A percentile compares a stretch with the other conserved stretches of the same genome.
phyloP scores from a whole-genome alignment of 306 rosid genomes.

The Lathyrus aphaca region DNA sequence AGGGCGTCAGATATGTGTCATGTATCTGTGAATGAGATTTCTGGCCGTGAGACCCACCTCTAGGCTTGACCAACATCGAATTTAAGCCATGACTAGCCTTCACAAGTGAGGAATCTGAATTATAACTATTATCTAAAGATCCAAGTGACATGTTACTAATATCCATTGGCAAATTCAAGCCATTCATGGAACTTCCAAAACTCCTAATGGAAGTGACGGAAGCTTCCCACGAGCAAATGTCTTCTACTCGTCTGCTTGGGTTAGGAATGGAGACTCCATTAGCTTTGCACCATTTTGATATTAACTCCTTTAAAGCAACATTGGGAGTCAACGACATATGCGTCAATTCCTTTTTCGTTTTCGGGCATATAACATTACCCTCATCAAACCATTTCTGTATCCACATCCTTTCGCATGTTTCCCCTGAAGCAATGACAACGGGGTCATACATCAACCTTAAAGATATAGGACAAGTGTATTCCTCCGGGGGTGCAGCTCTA shows the following conservation, averaged over 20 bases:
- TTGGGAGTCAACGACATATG: conserved; percentile 69
- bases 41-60: conserved; percentile 44
- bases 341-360: conserved; percentile 51
- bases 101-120: conserved; percentile 52
- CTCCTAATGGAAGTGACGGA: conserved; percentile 74
- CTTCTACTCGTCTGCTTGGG: conserved; percentile 53
- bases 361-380: conserved; percentile 74
- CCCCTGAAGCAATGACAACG: conserved; percentile 79
- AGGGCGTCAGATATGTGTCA: conserved; percentile 43
- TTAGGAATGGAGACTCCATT: conserved; percentile 57
- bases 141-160: conserved; percentile 73
- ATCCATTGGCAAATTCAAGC: conserved; percentile 66
- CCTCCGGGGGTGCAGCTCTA: conserved; percentile 60
- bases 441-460: conserved; percentile 83
- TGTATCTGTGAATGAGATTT: conserved; percentile 42
- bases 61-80: conserved; percentile 43
- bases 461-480: conserved; percentile 74
- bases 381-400: conserved; percentile 86
- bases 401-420: conserved; percentile 79
- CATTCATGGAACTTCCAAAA: conserved; percentile 84
- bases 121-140: conserved; percentile 62
- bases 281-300: conserved; percentile 66
- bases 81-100: conserved; percentile 46
- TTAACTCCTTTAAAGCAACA: conserved; percentile 59
- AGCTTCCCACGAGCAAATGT: conserved; percentile 56